Percentiles rank a stretch among this genome's conserved stretches.
phyloP scores from a whole-genome alignment of 306 rosid genomes.

The Cotoneaster glaucophyllus region DNA sequence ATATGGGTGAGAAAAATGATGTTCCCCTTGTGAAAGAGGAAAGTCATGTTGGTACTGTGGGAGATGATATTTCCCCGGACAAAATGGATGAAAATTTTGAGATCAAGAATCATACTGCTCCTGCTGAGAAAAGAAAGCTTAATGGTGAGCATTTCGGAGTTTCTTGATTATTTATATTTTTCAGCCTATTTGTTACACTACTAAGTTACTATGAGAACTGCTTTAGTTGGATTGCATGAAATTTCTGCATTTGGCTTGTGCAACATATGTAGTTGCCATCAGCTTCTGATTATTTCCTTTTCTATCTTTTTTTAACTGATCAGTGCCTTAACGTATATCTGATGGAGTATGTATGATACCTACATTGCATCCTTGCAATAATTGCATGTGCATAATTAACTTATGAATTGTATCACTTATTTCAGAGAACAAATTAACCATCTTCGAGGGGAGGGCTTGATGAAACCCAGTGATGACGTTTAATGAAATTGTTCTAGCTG shows the following conservation, averaged over 20 bases:
- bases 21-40: constrained; percentile 39
- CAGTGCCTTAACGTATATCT: not conserved
- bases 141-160: constrained; percentile 47
- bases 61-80: constrained; percentile 45
- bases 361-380: not conserved
- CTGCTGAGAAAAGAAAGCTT: constrained; percentile 76
- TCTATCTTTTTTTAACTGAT: not conserved
- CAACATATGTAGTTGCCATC: not conserved
- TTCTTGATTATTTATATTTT: not conserved
- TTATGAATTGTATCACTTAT: not conserved
- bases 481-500: not conserved
- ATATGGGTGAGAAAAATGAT: constrained; percentile 41
- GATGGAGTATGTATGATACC: not conserved
- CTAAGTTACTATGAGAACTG: not conserved
- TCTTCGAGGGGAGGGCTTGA: not conserved
- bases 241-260: not conserved
- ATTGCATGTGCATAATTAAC: not conserved
- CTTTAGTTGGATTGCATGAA: not conserved
- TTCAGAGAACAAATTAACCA: not conserved
- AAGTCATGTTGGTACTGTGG: constrained; percentile 30
- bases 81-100: constrained; percentile 43
- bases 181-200: not conserved
- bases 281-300: not conserved
- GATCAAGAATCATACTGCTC: constrained; percentile 35
- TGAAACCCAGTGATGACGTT: not conserved